Evolutionary conservation across 176 grass and related monocot species (phyloP), one percentile per base, ranked within the genome.

Genomic region (Neostapfia colusana): DNA sequence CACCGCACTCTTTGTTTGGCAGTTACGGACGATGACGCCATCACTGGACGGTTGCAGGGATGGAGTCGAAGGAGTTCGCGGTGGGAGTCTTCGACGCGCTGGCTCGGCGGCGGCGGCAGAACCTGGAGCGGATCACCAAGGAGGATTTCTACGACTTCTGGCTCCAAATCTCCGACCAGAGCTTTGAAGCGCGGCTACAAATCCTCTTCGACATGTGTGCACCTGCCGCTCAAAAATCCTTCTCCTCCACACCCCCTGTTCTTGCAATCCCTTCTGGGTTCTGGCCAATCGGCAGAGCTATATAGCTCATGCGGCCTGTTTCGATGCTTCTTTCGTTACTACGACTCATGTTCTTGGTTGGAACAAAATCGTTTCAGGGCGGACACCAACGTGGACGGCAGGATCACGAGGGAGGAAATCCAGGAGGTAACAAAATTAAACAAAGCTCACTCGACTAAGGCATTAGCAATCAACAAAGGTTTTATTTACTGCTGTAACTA

Each of bases 111-210:
- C 71, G 69, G 55, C 26, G 91, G 18, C 95, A 99, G 70, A 99
- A 65, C 66, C 74, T 99, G 11, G 91, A 99, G 74, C 75, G 95
- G 85, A 90, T 99, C 62, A 95, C 80, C 31, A 90, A 84, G 81
- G 95, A 99, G 66, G 95, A 99, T 69, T 81, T 99, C 81, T 88
- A 95, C 81, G 95, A 99, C 81, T 99, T 99, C 85, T 99, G 95
- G 95, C 72, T 99, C 46, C 95, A 99, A 83, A 99, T 99, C 64
- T 95, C 91, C 51, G 95, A 99, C 77, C 89, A 90, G 80, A 99
- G 95, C 79, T 99, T 99, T 81, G 95, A 99, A 82, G 95, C 95
- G 17, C 83, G 95, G 3, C 95, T 99, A 65, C 95, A 99, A 78
- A 95, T 99, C 80, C 95, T 99, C 81, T 99, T 99, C 86, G 95